phyloP scores from a whole-genome alignment of 371 early-diverging fungal species.

The Circinella umbellata region DNA sequence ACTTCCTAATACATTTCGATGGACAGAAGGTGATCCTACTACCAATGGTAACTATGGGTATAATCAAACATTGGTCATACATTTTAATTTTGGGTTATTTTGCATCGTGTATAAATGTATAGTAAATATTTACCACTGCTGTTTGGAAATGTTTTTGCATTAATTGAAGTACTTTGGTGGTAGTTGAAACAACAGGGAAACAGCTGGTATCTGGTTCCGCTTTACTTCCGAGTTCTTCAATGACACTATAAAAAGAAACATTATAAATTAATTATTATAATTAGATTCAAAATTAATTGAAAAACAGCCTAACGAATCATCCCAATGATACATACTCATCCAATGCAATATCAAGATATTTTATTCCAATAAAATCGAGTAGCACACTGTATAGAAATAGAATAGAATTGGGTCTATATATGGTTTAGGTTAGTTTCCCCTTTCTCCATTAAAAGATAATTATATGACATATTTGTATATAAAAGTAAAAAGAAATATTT shows the following conservation, averaged over 20 bases:
- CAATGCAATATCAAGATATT: slow-evolving; percentile 82
- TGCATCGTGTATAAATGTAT: background rate
- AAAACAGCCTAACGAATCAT: too few species aligned
- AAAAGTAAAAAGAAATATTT: slow-evolving; percentile 23
- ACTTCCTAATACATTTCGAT: slow-evolving; percentile 80
- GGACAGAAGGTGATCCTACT: slow-evolving; percentile 75
- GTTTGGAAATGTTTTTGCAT: slow-evolving; percentile 92
- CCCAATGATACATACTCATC: slow-evolving; percentile 67
- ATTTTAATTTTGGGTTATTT: background rate
- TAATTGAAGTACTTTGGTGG: slow-evolving; percentile 78
- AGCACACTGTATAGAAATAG: slow-evolving; percentile 72
- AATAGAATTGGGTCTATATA: slow-evolving; percentile 31
- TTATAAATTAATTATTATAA: too few species aligned
- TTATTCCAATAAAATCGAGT: slow-evolving; percentile 75
- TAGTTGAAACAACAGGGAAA: slow-evolving; percentile 70
- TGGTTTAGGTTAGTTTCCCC: background rate
- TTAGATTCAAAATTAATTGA: background rate
- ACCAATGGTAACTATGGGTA: slow-evolving; percentile 54
- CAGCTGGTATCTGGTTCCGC: slow-evolving; percentile 77
- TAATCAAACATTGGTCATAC: background rate
- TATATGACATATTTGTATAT: slow-evolving; percentile 3
- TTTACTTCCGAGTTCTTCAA: slow-evolving; percentile 74
- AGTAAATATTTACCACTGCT: slow-evolving; percentile 58
- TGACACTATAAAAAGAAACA: slow-evolving; percentile 50
- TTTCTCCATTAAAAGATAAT: background rate